Evolutionary conservation across 75 land plant genomes (phyloP), one percentile per base, ranked within the genome.

Genomic region (Adiantum capillusveneris): DNA sequence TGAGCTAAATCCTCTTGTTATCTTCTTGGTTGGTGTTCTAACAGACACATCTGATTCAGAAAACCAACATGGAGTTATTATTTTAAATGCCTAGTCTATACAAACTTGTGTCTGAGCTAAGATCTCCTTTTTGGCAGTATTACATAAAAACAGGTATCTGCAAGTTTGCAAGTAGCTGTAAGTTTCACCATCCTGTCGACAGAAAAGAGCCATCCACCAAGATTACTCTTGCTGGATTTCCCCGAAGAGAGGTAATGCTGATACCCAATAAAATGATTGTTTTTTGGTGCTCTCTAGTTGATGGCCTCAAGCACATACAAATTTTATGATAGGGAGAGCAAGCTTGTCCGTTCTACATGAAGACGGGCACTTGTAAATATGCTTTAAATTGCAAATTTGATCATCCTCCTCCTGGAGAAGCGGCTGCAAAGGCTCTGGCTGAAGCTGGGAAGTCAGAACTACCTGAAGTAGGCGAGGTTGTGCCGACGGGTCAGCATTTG

Each of bases 391-490:
- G 96, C 70, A 83, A 65, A 56, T 90, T 74, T 63, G 96, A 90
- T 51, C 96, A 90, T 56, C 96, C 96, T 30, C 87, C 96, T 20
- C 96, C 96, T 1, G 85, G 84, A 28, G 96, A 90, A 75, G 87
- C 67, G 11, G 64, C 81, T 45, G 81, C 87, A 22, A 84, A 70
- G 69, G 76, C 82, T 16, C 48, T 77, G 13, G 54, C 73, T 18
- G 73, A 76, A 27, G 81, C 63, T 30, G 50, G 55, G 16, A 53
- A 53, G 24, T 26, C 55, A 26, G 55, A 53, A 12, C 25, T 6
- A 53, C 2, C 6, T 26, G 55, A 53, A 5, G 55, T 14, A 19
- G 28, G 9, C 9, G 37, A 34, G 3, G 37, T 34, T 34, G n/a
- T n/a, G n/a, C n/a, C n/a, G n/a, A n/a, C n/a, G n/a, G n/a, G n/a